Evolutionary conservation across 1,284 basidiomycete genomes (phyloP), one percentile per base, ranked within the genome.

Genomic region (Chiua sp.): DNA sequence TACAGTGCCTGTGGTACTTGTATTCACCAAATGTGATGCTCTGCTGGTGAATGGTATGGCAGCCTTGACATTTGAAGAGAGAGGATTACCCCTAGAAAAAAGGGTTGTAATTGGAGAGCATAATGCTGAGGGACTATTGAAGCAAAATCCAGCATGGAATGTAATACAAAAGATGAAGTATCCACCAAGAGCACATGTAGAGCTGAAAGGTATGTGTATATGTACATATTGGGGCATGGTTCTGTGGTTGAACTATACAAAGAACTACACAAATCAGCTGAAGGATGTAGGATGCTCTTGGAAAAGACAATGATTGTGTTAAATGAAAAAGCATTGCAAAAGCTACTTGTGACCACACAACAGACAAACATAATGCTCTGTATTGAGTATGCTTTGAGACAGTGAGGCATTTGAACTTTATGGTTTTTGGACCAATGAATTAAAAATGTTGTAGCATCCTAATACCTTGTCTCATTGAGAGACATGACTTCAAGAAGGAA

Each of bases 1-100:
- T 26, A 26, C 26, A 55, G 54, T 55, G 26, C 54, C 54, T 22
- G 47, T 55, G n/a, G 26, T 55, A 15, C 35, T 52, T 7, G 7
- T 54, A 16, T 47, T 54, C 46, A 54, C 46, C 3, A 47, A 47
- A 37, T 47, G 12, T 56, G 42, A 42, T 56, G 55, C 39, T 12
- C 22, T 51, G 33, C 26, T 26, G 26, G 26, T 26, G 5, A 26
- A 26, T 26, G 26, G 26, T 26, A 26, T 26, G 26, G 26, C 26
- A 26, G 26, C 26, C 26, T 26, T 26, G 26, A 26, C 26, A 26
- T 26, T 26, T 26, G 26, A 26, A 26, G 26, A 26, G 26, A 26
- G 5, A 26, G 26, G 26, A 26, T 26, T 26, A 26, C 26, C 26
- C 26, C 26, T 26, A 26, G 26, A 26, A 26, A 26, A 26, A 26